A percentile compares a stretch with the other conserved stretches of the same genome.
phyloP scores from a whole-genome alignment of 2,329 filamentous ascomycete species.

The Hymenoscyphus repandus region DNA sequence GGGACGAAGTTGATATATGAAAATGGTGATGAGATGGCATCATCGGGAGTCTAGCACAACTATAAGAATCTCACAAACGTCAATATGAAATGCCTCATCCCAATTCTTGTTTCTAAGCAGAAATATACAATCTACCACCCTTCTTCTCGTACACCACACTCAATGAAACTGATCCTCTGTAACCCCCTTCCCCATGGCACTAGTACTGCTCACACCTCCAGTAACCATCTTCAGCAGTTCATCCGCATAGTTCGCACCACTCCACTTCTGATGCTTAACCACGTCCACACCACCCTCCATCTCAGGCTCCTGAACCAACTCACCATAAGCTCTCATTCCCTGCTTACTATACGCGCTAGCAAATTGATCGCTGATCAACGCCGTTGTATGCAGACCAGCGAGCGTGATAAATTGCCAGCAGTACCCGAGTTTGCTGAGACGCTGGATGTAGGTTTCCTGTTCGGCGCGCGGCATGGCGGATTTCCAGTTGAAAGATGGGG shows the following conservation, averaged over 20 bases:
- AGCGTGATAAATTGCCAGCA: constrained; percentile 99
- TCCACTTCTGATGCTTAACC: constrained; percentile 99
- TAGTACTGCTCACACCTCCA: constrained; percentile 84
- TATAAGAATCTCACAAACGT: too few species aligned
- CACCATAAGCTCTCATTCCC: constrained; percentile 95
- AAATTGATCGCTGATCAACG: constrained; percentile 86
- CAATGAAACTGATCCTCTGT: constrained; percentile 93
- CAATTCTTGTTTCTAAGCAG: too few species aligned
- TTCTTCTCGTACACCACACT: too few species aligned
- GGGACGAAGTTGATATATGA: too few species aligned
- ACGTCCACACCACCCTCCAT: constrained; percentile 88
- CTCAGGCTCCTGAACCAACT: constrained; percentile 96
- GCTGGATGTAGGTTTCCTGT: constrained; percentile 95
- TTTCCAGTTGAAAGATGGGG: constrained; percentile 99
- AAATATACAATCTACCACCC: too few species aligned
- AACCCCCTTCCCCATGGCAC: constrained; percentile 95
- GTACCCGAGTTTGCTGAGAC: constrained; percentile 83
- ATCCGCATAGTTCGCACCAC: constrained; percentile 89
- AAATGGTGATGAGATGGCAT: too few species aligned
- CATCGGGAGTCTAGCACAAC: too few species aligned
- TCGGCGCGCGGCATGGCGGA: constrained; percentile 85
- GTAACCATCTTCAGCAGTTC: constrained; percentile 96
- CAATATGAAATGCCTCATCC: too few species aligned
- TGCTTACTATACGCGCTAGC: constrained; percentile 72
- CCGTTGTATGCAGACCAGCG: constrained; percentile 91